Evolutionary conservation across 2,329 filamentous ascomycete species (phyloP).

Genomic region (Thelonectria olida): DNA sequence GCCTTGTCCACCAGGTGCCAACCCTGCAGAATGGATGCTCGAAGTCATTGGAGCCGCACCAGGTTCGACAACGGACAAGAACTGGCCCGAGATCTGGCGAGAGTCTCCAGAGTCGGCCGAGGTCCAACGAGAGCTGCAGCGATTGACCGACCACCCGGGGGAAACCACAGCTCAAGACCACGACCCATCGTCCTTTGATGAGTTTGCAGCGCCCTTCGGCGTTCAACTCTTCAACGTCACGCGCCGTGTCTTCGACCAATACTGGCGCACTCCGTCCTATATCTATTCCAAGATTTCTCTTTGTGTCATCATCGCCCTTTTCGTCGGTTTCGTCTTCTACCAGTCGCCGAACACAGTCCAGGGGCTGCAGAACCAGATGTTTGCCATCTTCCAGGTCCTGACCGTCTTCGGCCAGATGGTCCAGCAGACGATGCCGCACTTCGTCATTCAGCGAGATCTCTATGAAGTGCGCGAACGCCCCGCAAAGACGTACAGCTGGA

Average conservation of each 20-base stretch:
- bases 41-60: slow-evolving; percentile 55
- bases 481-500: slow-evolving; percentile 74
- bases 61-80: slow-evolving; percentile 53
- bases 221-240: slow-evolving; percentile 46
- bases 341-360: slow-evolving; percentile 65
- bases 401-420: slow-evolving; percentile 74
- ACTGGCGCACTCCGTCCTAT: slow-evolving; percentile 61
- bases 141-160: slow-evolving; percentile 15
- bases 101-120: slow-evolving; percentile 42
- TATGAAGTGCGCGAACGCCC: slow-evolving; percentile 76
- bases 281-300: slow-evolving; percentile 64
- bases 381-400: slow-evolving; percentile 71
- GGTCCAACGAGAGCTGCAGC: slow-evolving; percentile 47
- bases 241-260: slow-evolving; percentile 48
- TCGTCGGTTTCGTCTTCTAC: slow-evolving; percentile 73
- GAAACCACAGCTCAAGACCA: not conserved
- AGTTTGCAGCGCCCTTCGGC: slow-evolving; percentile 43
- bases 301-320: slow-evolving; percentile 29
- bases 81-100: slow-evolving; percentile 51
- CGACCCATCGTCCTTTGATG: slow-evolving; percentile 37
- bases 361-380: slow-evolving; percentile 76
- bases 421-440: slow-evolving; percentile 76
- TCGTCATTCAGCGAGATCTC: slow-evolving; percentile 72
- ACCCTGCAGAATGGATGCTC: slow-evolving; percentile 77
- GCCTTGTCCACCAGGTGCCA: slow-evolving; percentile 62